Base-by-base conservation (phyloP, 352 stramenopile genomes). In the Phytophthora brassicae region DNA sequence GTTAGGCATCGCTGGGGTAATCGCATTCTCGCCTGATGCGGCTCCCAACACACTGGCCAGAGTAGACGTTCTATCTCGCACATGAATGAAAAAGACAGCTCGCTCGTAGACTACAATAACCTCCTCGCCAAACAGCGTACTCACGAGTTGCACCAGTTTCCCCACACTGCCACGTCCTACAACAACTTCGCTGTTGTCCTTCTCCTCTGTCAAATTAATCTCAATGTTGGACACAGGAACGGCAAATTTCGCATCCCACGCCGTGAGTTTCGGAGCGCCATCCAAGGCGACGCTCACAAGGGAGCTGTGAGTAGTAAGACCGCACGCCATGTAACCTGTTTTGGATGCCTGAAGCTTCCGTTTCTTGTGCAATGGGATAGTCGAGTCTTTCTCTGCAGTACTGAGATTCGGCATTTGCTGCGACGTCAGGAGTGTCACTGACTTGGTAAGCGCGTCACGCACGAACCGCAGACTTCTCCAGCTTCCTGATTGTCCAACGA, bases 171-270 rank as follows among this genome's bases (percentile, higher is more conserved):
- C 64, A 45, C 65, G 45, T 1, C 60, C 61, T 16, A 72, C 26
- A n/a, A 69, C 45, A 41, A 64, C 36, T 12, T 60, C 59, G 19
- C 36, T 42, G 28, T 68, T 49, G 16, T 45, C 64, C 6, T 81
- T 71, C 13, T 74, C 65, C 54, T 50, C 39, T 9, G 26, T 8
- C 35, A 76, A 43, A 35, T 81, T 71, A 39, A 88, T 62, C 47
- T 84, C 66, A n/a, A 71, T 79, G 17, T 63, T 74, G 1, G 79
- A 74, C 12, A 92, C 75, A 2, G 85, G 73, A 0, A 90, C 84
- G 17, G 79, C 81, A 50, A 90, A 92, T 66, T 88, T 90, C 47
- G 81, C 71, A 58, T 92, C 81, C 81, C 81, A 92, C 4, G 72
- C 79, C 11, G 74, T 75, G 28, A 90, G 65, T 45, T 76, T 65